Base-by-base conservation (phyloP, 164 flowering plant species). In the Macadamia tetraphylla region DNA sequence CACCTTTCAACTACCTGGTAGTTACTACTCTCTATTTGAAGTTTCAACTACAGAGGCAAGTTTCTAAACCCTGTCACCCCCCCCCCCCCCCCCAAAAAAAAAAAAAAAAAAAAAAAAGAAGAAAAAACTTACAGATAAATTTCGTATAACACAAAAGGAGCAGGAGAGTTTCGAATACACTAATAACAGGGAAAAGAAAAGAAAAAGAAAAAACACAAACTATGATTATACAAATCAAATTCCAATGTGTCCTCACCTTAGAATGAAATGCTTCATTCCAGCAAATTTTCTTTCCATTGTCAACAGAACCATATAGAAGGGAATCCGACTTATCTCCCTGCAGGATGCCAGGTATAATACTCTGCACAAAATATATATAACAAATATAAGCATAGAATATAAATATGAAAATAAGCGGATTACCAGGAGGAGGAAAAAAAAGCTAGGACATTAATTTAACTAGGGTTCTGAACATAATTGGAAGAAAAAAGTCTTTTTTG, bases 281-380 rank as follows among this genome's bases (percentile, higher is more conserved):
- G 82, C 91, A 88, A 73, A 95, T 95, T 80, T 95, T 95, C 85
- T 88, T 95, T 71, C 99, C 99, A 81, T 89, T 95, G 76, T 95
- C 99, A 76, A 95, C 99, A 72, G 99, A 95, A 58, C 99, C 99
- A 82, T 95, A 95, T 49, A 95, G 78, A 74, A 95, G 97, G 59
- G 98, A 91, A 63, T 95, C 97, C 23, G 99, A 92, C 78, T 95
- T 95, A 77, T 95, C 99, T 58, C 99, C 99, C 83, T 95, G 99
- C 67, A 95, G 97, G 70, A 95, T 95, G 65, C 99, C 99, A 67
- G 99, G 99, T 74, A 95, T 81, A 29, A 95, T 96, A 84, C 98
- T 95, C 99, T 95, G 83, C 70, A 80, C 70, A 46, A 29, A 55
- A 44, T 29, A 62, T 52, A 32, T 61, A 31, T 23, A 65, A 30